Evolutionary conservation across 2,329 filamentous ascomycete genomes (phyloP).

Genomic region (Epichloe gansuensis): DNA sequence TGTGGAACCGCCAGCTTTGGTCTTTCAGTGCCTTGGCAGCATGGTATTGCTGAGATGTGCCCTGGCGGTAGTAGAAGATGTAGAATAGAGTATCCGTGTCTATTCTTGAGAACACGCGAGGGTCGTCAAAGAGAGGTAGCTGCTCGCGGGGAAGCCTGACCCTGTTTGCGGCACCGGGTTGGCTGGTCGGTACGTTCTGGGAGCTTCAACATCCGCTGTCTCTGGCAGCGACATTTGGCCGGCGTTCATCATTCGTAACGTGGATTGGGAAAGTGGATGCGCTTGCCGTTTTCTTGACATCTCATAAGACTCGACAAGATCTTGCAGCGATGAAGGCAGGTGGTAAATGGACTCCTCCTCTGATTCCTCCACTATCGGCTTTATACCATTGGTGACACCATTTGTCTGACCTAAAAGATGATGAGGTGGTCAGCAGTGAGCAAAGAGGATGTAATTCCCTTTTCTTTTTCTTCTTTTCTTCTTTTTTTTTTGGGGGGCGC

Average conservation of each 20-base stretch:
- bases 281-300: conserved; percentile 59
- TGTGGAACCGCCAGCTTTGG: conserved; percentile 98
- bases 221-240: conserved; percentile 68
- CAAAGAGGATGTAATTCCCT: background rate
- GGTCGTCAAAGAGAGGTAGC: conserved; percentile 84
- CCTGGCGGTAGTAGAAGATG: conserved; percentile 97
- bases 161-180: conserved; percentile 63
- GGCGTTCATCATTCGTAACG: conserved; percentile 61
- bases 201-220: conserved; percentile 65
- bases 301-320: conserved; percentile 86
- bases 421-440: background rate
- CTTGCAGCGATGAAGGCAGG: conserved; percentile 75
- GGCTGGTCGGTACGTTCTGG: conserved; percentile 73
- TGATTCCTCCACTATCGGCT: conserved; percentile 27
- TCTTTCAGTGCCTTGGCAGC: conserved; percentile 95
- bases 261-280: conserved; percentile 49
- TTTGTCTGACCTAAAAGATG: conserved; percentile 30
- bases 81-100: conserved; percentile 97
- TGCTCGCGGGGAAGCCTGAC: conserved; percentile 81
- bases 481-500: background rate
- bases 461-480: no score
- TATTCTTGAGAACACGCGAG: conserved; percentile 73
- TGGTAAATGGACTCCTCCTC: conserved; percentile 83
- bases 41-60: conserved; percentile 88
- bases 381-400: conserved; percentile 39